phyloP scores from a whole-genome alignment of 352 stramenopile species.

The Globisporangium cylindrosporum region DNA sequence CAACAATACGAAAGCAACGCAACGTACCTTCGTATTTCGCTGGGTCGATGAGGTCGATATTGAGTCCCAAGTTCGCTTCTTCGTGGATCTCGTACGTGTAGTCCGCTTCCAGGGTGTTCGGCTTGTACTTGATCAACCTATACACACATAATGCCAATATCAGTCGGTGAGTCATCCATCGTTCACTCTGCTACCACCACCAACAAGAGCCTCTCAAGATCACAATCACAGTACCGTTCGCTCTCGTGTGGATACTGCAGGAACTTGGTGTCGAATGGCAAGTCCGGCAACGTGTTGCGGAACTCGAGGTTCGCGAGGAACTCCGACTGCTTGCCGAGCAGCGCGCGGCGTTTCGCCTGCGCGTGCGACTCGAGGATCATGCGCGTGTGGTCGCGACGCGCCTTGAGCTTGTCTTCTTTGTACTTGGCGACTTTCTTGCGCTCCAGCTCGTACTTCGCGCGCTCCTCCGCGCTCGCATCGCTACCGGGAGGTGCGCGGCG shows the following conservation, averaged over 20 bases:
- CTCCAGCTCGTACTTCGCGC: slow-evolving; percentile 79
- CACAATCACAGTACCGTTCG: slow-evolving; percentile 41
- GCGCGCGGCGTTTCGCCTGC: slow-evolving; percentile 73
- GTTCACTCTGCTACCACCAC: not conserved
- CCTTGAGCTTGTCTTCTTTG: slow-evolving; percentile 88
- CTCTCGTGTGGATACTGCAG: slow-evolving; percentile 77
- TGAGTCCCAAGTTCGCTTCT: slow-evolving; percentile 72
- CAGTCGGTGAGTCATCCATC: not conserved
- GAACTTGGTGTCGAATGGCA: slow-evolving; percentile 88
- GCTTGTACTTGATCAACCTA: slow-evolving; percentile 87
- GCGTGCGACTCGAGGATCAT: slow-evolving; percentile 87
- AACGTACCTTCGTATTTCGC: slow-evolving; percentile 76
- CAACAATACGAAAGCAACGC: slow-evolving; percentile 5
- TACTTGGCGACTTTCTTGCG: slow-evolving; percentile 88
- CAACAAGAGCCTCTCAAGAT: not conserved
- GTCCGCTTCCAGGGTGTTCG: slow-evolving; percentile 79
- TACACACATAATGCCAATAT: not conserved
- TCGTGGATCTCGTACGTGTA: slow-evolving; percentile 86
- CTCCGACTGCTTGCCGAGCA: slow-evolving; percentile 82
- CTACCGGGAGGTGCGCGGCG: slow-evolving; percentile 47
- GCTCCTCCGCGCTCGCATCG: slow-evolving; percentile 62
- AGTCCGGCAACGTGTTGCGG: slow-evolving; percentile 74
- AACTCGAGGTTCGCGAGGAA: slow-evolving; percentile 82
- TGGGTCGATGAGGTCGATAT: slow-evolving; percentile 83
- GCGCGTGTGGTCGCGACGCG: slow-evolving; percentile 79